Base-by-base conservation (phyloP, 2,329 filamentous ascomycete genomes). In the Aspergillus spinulosporus region DNA sequence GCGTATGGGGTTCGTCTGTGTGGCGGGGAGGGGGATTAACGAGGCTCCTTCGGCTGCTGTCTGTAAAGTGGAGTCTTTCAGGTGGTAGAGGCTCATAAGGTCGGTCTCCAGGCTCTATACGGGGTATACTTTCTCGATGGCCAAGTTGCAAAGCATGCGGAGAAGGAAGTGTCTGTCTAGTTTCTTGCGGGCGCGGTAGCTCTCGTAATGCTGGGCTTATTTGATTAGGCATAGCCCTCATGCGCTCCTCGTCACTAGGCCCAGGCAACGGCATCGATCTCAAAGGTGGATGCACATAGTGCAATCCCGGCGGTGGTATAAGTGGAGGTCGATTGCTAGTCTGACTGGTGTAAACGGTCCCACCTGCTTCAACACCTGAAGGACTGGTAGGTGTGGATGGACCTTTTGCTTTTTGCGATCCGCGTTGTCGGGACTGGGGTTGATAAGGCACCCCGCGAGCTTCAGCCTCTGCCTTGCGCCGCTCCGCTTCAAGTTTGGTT, bases 401-500 rank as follows among this genome's bases (percentile, higher is more conserved):
- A 9, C 60, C 59, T 50, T 71, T 73, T 12, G 62, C 51, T 58
- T 66, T 70, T 21, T 58, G 59, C 9, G 64, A 64, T 11, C 60
- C 61, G 7, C 63, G 60, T 28, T 68, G 60, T 28, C 69, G 60
- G 32, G 70, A 65, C 7, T 70, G 64, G 11, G 71, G 66, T n/a
- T 72, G 72, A 57, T 75, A 76, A 12, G 63, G 63, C 59, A 75
- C 72, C 12, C 74, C 73, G 32, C 68, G 70, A 36, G 72, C 69
- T 60, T 75, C 71, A 39, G 74, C 73, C 44, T 65, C 67, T 26
- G 68, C 65, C 57, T 66, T 73, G 34, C 74, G 73, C 47, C 72
- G 68, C 58, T 75, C 73, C 3, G 70, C 66, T 57, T 77, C 74
- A 34, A 66, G 67, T 64, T 77, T 77, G 59, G 68, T 77, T 56